phyloP scores from a whole-genome alignment of 1,284 basidiomycete species.

The Fereydounia khargensis region DNA sequence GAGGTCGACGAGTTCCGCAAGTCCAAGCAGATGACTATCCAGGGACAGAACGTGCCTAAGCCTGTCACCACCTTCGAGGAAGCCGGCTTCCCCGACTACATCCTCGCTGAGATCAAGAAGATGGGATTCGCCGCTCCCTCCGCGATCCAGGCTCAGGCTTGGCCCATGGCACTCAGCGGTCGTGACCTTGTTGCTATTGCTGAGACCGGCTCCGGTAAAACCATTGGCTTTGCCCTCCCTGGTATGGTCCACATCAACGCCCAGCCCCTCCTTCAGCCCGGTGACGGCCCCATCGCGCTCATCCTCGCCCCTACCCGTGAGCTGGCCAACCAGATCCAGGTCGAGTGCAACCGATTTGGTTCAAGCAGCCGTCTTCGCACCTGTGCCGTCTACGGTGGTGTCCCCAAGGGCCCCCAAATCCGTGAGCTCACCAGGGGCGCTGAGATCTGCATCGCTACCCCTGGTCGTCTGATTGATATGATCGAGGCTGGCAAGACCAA shows the following conservation, averaged over 20 bases:
- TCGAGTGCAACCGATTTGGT: constrained; percentile 98
- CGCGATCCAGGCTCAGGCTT: constrained; percentile 95
- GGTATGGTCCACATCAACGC: constrained; percentile 99
- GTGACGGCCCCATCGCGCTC: constrained; percentile 94
- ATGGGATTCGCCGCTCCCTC: constrained; percentile 88
- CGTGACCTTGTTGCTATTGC: constrained; percentile 95
- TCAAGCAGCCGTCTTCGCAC: constrained; percentile 95
- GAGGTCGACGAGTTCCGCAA: constrained; percentile 86
- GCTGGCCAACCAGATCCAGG: constrained; percentile 96
- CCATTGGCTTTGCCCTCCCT: constrained; percentile 94
- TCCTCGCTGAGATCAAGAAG: constrained; percentile 85
- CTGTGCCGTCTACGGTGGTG: constrained; percentile 96
- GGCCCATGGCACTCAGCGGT: constrained; percentile 94
- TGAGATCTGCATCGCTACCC: constrained; percentile 89
- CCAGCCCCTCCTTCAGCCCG: constrained; percentile 88
- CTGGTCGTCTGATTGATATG: constrained; percentile 73
- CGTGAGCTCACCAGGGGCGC: constrained; percentile 94
- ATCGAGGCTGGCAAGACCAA: constrained; percentile 94
- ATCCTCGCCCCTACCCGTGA: constrained; percentile 97
- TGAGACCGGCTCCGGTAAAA: constrained; percentile 64
- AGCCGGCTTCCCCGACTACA: constrained; percentile 91
- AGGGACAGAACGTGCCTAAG: constrained; percentile 82
- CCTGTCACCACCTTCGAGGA: constrained; percentile 91
- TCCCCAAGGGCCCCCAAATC: constrained; percentile 96
- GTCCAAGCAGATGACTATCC: constrained; percentile 84